Evolutionary conservation across 352 stramenopile genomes (phyloP), one percentile per base, ranked within the genome.

Genomic region (Phytophthora megakarya): DNA sequence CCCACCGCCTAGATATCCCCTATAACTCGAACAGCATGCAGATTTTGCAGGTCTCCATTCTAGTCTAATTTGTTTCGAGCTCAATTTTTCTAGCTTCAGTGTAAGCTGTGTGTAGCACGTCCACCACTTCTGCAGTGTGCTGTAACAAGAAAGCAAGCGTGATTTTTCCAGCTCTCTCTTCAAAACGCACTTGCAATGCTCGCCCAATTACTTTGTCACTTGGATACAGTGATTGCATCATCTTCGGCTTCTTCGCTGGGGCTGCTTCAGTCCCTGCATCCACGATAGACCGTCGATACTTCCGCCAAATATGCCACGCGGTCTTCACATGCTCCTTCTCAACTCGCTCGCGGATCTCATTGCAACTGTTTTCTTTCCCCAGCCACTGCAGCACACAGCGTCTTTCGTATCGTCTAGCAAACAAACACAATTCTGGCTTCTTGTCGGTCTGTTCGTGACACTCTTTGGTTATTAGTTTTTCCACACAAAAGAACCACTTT

Each of bases 241-340:
- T 3, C 23, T 49, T 55, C 35, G 42, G 18, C 18, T 56, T 50
- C 19, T 56, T 58, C 15, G 25, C 12, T 45, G 23, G n/a, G 19
- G 49, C 53, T n/a, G 26, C 45, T 38, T 58, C 60, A 39, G 50
- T 54, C 22, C 50, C 43, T 64, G 45, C 60, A 55, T 63, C 51
- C 38, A 68, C 18, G 22, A 61, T 46, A 28, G 71, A 68, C 3
- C 81, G 77, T 16, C 75, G 67, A 62, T 78, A 90, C 50, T 92
- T 92, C 39, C 83, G 75, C 75, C 78, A 88, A 19, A 87, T 81
- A 35, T 87, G 83, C 83, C 83, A 92, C 33, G 83, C 81, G 12
- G 70, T 74, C 53, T 85, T 86, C 16, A 89, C 81, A 28, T 92
- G 83, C 32, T 92, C 80, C 30, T 64, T 81, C 16, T 65, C 81